Conservation (phyloP, 805 yeast species). For the Candida wancherniae region DNA sequence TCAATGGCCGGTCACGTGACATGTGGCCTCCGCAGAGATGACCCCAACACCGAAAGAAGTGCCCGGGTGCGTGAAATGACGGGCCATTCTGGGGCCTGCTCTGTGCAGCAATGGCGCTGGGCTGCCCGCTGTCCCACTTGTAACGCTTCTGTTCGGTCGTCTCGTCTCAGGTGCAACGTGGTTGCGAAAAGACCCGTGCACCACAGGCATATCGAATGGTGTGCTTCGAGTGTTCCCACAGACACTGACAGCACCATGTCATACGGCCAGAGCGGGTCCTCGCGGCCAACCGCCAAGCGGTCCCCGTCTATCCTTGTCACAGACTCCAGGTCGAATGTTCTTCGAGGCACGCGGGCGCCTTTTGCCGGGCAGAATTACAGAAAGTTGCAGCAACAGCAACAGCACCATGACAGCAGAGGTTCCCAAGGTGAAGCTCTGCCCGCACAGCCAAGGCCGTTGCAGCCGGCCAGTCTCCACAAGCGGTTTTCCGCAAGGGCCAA, state of each 20-base stretch:
- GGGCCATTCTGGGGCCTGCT: no score
- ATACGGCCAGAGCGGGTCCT: slow-evolving; percentile 9
- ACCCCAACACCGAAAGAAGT: no score
- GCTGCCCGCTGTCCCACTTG: no score
- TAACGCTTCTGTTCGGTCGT: no score
- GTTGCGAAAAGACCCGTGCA: no score
- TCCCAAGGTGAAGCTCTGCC: slow-evolving; percentile 3
- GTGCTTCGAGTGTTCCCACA: no score
- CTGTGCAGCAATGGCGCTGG: no score
- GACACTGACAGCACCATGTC: no score
- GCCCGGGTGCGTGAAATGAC: no score
- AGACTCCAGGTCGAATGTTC: slow-evolving; percentile 61
- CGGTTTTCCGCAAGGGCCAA: slow-evolving; percentile 16
- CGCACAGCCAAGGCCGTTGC: slow-evolving; percentile 5
- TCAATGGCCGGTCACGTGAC: slow-evolving; percentile 5
- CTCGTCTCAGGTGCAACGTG: no score
- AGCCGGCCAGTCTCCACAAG: slow-evolving; percentile 13
- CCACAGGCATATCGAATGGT: no score
- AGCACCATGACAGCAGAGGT: slow-evolving; percentile 9
- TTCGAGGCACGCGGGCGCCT: slow-evolving; percentile 61
- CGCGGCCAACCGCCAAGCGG: slow-evolving; percentile 67
- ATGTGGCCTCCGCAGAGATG: not conserved
- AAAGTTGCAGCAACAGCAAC: slow-evolving; percentile 33
- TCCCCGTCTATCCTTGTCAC: slow-evolving; percentile 94
- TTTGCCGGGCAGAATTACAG: slow-evolving; percentile 63